Evolutionary conservation across 495 filamentous ascomycete species (phyloP), one percentile per base, ranked within the genome.

Genomic region (Hypoxylon fragiforme): DNA sequence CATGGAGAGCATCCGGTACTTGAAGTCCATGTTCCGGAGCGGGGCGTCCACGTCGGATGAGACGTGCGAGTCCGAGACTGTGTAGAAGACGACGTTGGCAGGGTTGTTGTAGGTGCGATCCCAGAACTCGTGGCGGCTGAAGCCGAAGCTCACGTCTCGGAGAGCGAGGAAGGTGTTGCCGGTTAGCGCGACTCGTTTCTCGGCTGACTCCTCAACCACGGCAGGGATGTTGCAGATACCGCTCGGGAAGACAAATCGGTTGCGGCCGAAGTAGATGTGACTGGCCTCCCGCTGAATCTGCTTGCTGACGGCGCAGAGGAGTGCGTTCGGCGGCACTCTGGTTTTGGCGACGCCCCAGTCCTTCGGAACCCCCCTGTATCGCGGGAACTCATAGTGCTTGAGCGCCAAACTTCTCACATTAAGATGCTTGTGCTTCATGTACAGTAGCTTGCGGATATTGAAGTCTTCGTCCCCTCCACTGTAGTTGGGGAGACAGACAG

Each of bases 171-270:
- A 28, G 4, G 24, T 4, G 24, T 28, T 28, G 24, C 4, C 24
- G 24, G 4, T 9, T 9, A 28, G 24, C n/a, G n/a, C n/a, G 24
- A 28, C 9, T 4, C 24, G 24, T 4, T 9, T 28, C 9, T 28
- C 4, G 4, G 24, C 24, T 9, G 24, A 4, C 24, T 28, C 4
- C 4, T 9, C 4, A 28, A 28, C 4, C 24, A 28, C 4, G 4
- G 24, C 24, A n/a, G 22, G 8, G 40, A 31, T 11, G 13, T 12
- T 9, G 13, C 14, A 30, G 2, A 7, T 6, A 4, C 32, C 31
- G 15, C 15, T 30, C 2, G 39, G 32, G n/a, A 38, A 38, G 20
- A 53, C 50, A 32, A 53, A 53, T 5, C 50, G 50, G 15, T 53
- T 53, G 11, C 12, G 8, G 11, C 31, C 8, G 13, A 3, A 53